Conservation (phyloP, 2,329 filamentous ascomycete species). For the Sporothrix protearum region DNA sequence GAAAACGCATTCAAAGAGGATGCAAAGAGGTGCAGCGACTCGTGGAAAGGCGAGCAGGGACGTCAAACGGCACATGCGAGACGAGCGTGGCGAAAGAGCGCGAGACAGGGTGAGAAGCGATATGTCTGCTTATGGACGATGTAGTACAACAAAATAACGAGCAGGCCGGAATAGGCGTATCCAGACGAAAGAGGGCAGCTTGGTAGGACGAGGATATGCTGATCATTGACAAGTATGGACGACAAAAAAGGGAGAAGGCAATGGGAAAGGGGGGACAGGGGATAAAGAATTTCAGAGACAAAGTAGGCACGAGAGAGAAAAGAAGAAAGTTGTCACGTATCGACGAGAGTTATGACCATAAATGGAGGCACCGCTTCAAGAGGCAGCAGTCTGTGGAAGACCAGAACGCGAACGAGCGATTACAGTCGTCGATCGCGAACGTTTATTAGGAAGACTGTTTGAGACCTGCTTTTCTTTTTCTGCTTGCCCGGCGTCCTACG, state of each 20-base stretch:
- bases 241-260: not conserved
- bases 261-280: not conserved
- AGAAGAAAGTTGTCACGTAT: not conserved
- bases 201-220: not conserved
- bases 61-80: conserved; percentile 1
- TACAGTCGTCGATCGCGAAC: not conserved
- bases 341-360: not conserved
- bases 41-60: not conserved
- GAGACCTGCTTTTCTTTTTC: not conserved
- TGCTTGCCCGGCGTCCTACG: not conserved
- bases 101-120: not conserved
- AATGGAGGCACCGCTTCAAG: not conserved
- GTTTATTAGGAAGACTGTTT: not conserved
- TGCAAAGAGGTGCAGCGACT: not conserved
- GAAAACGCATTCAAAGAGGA: not conserved
- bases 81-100: not conserved
- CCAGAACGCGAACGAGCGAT: not conserved
- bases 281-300: not conserved
- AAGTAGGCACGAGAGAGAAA: not conserved
- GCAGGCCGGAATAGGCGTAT: conserved; percentile 2
- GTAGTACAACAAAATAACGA: conserved; percentile 12
- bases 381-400: not conserved
- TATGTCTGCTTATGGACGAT: not conserved
- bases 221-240: not conserved
- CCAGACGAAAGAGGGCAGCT: conserved; percentile 15